These are phyloP conservation scores for Brassica incana DNA, from an alignment of 345 rosid genomes.

Conservation along the genomic window DNA sequence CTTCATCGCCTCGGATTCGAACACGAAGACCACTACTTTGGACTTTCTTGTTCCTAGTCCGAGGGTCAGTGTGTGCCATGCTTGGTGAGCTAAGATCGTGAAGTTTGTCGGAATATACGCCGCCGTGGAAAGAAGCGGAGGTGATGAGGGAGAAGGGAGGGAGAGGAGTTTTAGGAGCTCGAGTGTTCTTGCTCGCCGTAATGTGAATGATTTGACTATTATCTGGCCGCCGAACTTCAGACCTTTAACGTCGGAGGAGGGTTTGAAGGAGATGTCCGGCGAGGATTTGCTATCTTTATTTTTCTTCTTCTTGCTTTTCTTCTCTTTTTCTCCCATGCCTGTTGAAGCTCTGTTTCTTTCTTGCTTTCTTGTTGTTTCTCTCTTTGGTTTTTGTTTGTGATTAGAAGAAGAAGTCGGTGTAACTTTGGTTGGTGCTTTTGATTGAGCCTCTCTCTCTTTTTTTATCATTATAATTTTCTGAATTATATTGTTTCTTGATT, in stretches of 20 bases:
- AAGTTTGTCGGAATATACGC: slow-evolving; percentile 90
- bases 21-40: slow-evolving; percentile 72
- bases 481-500: slow-evolving; percentile 27
- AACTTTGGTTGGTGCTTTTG: slow-evolving; percentile 32
- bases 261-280: slow-evolving; percentile 73
- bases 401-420: slow-evolving; percentile 11
- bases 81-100: slow-evolving; percentile 93
- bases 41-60: slow-evolving; percentile 92
- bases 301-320: slow-evolving; percentile 53
- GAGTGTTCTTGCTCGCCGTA: slow-evolving; percentile 71
- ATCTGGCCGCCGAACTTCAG: slow-evolving; percentile 88
- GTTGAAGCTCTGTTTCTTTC: slow-evolving; percentile 14
- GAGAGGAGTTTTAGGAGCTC: slow-evolving; percentile 83
- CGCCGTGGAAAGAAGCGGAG: slow-evolving; percentile 71
- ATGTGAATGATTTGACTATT: slow-evolving; percentile 90
- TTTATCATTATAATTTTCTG: background rate
- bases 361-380: background rate
- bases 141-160: slow-evolving; percentile 51
- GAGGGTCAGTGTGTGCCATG: slow-evolving; percentile 93
- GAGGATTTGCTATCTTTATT: slow-evolving; percentile 74
- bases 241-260: slow-evolving; percentile 78
- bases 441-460: slow-evolving; percentile 17
- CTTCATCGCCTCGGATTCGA: slow-evolving; percentile 76
- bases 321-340: slow-evolving; percentile 63
- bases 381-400: background rate